These are phyloP conservation scores for Agaricus blazei DNA, from an alignment of 768 basidiomycete species.

Conservation along the genomic window DNA sequence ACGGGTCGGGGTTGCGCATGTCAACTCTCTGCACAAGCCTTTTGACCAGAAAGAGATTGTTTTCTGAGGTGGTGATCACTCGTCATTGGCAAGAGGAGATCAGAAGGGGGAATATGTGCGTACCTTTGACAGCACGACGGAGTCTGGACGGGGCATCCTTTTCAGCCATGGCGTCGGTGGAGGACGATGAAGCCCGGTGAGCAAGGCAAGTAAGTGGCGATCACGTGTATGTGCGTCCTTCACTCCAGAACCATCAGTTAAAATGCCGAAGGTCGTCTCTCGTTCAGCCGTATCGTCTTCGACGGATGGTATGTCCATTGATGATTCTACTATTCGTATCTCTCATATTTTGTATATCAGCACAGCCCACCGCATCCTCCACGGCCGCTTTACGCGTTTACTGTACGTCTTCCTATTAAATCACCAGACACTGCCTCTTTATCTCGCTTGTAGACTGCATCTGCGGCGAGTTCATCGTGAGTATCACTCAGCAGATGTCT, in stretches of 20 bases:
- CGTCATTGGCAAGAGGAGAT: conserved; percentile 10
- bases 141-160: conserved; percentile 73
- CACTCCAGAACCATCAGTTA: conserved; percentile 1
- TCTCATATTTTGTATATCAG: conserved; percentile 29
- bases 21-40: conserved; percentile 83
- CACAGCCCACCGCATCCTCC: conserved; percentile 75
- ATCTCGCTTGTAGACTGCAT: conserved; percentile 58
- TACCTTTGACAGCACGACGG: conserved; percentile 78
- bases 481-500: conserved; percentile 20
- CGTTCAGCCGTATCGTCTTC: conserved; percentile 87
- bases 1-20: conserved; percentile 86
- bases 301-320: conserved; percentile 60
- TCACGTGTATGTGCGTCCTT: conserved; percentile 14
- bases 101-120: conserved; percentile 5
- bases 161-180: conserved; percentile 60
- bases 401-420: conserved; percentile 43
- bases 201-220: not conserved
- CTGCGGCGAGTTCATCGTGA: conserved; percentile 82
- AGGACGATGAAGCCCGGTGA: conserved; percentile 8
- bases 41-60: conserved; percentile 90
- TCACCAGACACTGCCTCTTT: not conserved
- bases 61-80: conserved; percentile 50
- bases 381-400: conserved; percentile 76
- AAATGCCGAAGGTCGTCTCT: conserved; percentile 91
- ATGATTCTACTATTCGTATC: not conserved